A percentile compares a stretch with the other conserved stretches of the same genome.
Evolutionary conservation across 2,329 filamentous ascomycete species (phyloP).

Genomic region (Hypoxylon sp.): DNA sequence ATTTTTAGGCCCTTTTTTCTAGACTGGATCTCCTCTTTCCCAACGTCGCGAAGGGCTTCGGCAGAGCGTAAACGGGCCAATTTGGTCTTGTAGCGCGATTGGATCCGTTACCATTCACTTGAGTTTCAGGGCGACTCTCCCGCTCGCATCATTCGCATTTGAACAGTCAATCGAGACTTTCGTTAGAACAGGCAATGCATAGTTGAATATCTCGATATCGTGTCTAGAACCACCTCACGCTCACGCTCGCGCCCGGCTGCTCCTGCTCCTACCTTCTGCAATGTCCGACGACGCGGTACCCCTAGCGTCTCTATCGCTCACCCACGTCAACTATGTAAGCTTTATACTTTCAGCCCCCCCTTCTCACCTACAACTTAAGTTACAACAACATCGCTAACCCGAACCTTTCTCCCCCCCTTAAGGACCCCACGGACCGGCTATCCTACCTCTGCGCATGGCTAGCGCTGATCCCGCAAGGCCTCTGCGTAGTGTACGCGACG

Average conservation of each 20-base stretch:
- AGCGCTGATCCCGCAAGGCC: slow-evolving; percentile 89
- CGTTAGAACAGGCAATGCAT: slow-evolving; percentile 17
- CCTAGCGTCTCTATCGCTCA: slow-evolving; percentile 90
- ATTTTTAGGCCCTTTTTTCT: neutral
- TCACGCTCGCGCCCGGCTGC: too few species aligned
- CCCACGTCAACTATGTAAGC: slow-evolving; percentile 94
- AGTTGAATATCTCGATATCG: slow-evolving; percentile 5
- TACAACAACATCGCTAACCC: slow-evolving; percentile 1
- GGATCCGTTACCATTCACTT: slow-evolving; percentile 6
- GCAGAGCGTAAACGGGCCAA: slow-evolving; percentile 17
- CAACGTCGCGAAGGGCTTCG: slow-evolving; percentile 19
- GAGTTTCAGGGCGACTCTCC: neutral
- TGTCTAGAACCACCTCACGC: neutral
- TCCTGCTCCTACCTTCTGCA: neutral
- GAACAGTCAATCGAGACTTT: neutral
- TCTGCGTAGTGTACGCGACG: slow-evolving; percentile 90
- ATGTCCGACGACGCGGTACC: slow-evolving; percentile 63
- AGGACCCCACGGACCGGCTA: slow-evolving; percentile 87
- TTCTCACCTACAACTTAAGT: neutral
- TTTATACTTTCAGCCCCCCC: slow-evolving; percentile 1
- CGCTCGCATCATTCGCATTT: neutral
- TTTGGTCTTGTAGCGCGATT: neutral
- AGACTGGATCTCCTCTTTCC: slow-evolving; percentile 10
- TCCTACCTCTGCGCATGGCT: slow-evolving; percentile 94
- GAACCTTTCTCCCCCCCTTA: slow-evolving; percentile 18